Evolutionary conservation across 2,329 filamentous ascomycete species (phyloP).

Genomic region (Cladophialophora yegresii): DNA sequence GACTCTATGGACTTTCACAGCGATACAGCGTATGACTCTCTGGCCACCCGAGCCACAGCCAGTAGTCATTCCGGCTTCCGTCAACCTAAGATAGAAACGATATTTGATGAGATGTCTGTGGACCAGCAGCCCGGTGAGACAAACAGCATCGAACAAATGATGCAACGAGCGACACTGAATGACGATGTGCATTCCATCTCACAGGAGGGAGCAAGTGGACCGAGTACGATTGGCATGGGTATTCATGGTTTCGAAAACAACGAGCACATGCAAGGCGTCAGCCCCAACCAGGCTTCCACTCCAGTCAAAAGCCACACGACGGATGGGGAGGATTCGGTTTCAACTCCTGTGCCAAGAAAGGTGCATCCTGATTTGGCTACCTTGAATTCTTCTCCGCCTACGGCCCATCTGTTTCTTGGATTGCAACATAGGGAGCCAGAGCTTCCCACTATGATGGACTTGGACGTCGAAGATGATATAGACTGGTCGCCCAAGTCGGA

Average conservation of each 20-base stretch:
- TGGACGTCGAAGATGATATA: constrained; percentile 31
- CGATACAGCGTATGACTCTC: constrained; percentile 64
- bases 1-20: constrained; percentile 64
- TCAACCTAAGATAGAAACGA: constrained; percentile 62
- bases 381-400: constrained; percentile 29
- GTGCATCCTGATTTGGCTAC: constrained; percentile 11
- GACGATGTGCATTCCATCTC: constrained; percentile 12
- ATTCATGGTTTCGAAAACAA: constrained; percentile 25
- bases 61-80: constrained; percentile 56
- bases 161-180: constrained; percentile 30
- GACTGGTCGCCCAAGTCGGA: constrained; percentile 34
- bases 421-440: constrained; percentile 24
- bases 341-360: constrained; percentile 27
- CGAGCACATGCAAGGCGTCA: constrained; percentile 14
- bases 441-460: constrained; percentile 27
- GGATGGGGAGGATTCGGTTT: constrained; percentile 27
- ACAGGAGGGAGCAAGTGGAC: not conserved
- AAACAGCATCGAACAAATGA: constrained; percentile 27
- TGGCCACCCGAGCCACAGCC: constrained; percentile 60
- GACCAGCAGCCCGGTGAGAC: constrained; percentile 18
- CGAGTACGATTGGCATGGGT: constrained; percentile 26
- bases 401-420: constrained; percentile 12
- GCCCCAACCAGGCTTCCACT: constrained; percentile 25
- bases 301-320: constrained; percentile 24
- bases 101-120: constrained; percentile 57